Evolutionary conservation across 108 stramenopile species (phyloP).

Genomic region (Cyclotella cryptica): DNA sequence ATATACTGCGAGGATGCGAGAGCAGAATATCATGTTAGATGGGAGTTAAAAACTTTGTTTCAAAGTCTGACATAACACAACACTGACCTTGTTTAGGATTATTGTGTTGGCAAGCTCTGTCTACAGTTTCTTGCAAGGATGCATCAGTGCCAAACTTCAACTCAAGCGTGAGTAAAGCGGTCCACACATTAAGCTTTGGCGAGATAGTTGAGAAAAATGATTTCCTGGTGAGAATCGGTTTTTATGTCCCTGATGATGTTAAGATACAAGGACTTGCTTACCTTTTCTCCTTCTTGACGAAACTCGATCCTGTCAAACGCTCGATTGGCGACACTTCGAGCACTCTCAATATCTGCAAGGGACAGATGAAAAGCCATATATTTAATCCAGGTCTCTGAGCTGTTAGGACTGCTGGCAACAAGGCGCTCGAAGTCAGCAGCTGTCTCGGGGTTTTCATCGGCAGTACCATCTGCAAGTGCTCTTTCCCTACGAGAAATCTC

Average conservation of each 20-base stretch:
- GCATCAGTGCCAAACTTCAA: conserved; percentile 87
- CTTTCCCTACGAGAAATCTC: conserved; percentile 81
- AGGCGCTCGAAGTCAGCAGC: conserved; percentile 96
- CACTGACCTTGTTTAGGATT: conserved; percentile 83
- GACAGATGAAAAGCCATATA: conserved; percentile 97
- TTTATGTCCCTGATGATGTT: neutral
- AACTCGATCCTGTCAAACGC: conserved; percentile 94
- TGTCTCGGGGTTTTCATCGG: conserved; percentile 89
- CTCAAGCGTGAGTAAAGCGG: conserved; percentile 94
- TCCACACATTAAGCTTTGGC: conserved; percentile 92
- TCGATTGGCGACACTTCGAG: conserved; percentile 88
- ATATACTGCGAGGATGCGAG: conserved; percentile 55
- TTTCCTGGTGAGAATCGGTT: neutral
- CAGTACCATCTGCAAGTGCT: conserved; percentile 90
- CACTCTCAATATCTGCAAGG: conserved; percentile 91
- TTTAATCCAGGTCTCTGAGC: conserved; percentile 92
- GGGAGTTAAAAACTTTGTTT: neutral
- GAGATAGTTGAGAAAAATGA: neutral
- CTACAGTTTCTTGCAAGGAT: conserved; percentile 72
- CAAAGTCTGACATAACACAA: neutral
- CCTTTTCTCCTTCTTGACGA: conserved; percentile 84
- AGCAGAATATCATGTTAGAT: neutral
- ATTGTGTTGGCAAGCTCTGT: conserved; percentile 88
- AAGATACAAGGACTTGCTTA: neutral
- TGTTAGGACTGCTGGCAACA: conserved; percentile 89